Base-by-base conservation (phyloP, 306 rosid genomes). In the Trifolium repens region DNA sequence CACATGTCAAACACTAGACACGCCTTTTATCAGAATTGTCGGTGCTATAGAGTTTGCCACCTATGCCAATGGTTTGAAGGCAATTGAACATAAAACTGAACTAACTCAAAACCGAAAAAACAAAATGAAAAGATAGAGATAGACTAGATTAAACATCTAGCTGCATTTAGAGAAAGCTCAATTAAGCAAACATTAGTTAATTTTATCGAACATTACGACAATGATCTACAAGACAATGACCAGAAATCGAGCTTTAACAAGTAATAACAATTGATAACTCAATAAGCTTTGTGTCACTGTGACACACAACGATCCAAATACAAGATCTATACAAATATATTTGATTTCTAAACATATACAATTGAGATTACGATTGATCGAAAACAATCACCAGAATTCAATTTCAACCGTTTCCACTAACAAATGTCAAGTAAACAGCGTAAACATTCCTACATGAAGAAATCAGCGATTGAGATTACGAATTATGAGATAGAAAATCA, bases 231-330 rank as follows among this genome's bases (percentile, higher is more conserved):
- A 24, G 5, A 63, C 14, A 9, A 39, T 9, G 17, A 60, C 35
- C 9, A 35, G 26, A 26, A 7, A 50, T 50, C 22, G n/a, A 50
- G 55, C 55, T 15, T 14, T 35, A 4, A 30, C 39, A 59, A 27
- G 13, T 27, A 15, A 49, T 50, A 19, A 52, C 64, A 27, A 49
- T 58, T n/a, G n/a, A n/a, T n/a, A n/a, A n/a, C n/a, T n/a, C 68
- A 55, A 66, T 60, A 17, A 9, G 58, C 39, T 46, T 34, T 6
- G 32, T 42, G 53, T 19, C 42, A 72, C 57, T 15, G 58, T 78
- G 68, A 69, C 67, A 17, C 19, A 16, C 76, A 67, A 65, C 49
- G 39, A 76, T 76, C 68, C 67, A 67, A 75, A 49, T 15, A 60
- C 55, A 66, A 67, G 75, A 65, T 17, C 60, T 50, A 46, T 43